Conservation (phyloP, 805 yeast species). For the Millerozyma miso region DNA sequence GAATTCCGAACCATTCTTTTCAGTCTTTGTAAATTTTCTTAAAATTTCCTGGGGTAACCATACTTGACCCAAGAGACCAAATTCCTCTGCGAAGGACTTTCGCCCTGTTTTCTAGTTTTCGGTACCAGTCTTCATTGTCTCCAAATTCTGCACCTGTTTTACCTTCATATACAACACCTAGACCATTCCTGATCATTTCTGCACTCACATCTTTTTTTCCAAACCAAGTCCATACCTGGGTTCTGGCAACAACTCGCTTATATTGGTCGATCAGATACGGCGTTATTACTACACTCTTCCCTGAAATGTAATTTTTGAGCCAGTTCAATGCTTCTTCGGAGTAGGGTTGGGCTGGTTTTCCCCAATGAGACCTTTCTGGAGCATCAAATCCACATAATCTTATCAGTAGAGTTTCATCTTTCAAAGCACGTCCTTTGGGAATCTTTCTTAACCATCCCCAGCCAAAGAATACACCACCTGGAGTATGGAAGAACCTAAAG, state of each 20-base stretch:
- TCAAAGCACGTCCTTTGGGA: constrained; percentile 50
- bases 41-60: constrained; percentile 75
- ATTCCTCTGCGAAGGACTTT: constrained; percentile 56
- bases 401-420: constrained; percentile 70
- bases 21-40: constrained; percentile 42
- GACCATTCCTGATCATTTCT: constrained; percentile 80
- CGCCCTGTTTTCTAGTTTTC: constrained; percentile 58
- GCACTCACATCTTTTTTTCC: constrained; percentile 79
- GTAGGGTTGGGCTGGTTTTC: constrained; percentile 85
- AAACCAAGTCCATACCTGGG: constrained; percentile 49
- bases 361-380: constrained; percentile 93
- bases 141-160: constrained; percentile 82
- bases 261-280: constrained; percentile 87
- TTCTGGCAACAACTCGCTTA: constrained; percentile 80
- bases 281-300: constrained; percentile 65
- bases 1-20: constrained; percentile 3
- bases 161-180: constrained; percentile 86
- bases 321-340: constrained; percentile 81
- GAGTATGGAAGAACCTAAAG: constrained; percentile 87
- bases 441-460: constrained; percentile 86
- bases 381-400: constrained; percentile 94
- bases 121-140: constrained; percentile 59
- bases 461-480: constrained; percentile 83
- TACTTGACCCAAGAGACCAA: constrained; percentile 54
- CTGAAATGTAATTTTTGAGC: constrained; percentile 63